phyloP scores from a whole-genome alignment of 805 yeast species.

The Brettanomyces nanus region DNA sequence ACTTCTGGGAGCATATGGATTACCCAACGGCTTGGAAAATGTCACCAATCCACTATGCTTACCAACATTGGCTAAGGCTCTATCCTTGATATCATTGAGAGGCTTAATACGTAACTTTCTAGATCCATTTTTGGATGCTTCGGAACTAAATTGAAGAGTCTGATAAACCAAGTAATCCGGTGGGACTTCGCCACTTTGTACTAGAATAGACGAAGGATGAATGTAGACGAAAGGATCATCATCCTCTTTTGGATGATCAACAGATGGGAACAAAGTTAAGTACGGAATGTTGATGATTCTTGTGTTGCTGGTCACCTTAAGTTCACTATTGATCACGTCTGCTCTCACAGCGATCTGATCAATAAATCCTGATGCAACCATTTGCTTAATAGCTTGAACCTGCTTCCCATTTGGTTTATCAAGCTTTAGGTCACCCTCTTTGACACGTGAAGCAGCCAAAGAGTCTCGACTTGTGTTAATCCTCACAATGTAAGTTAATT shows the following conservation, averaged over 20 bases:
- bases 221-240: conserved; percentile 58
- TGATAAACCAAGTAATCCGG: conserved; percentile 75
- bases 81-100: conserved; percentile 65
- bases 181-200: conserved; percentile 56
- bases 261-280: conserved; percentile 41
- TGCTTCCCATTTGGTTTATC: conserved; percentile 64
- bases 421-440: conserved; percentile 39
- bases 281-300: conserved; percentile 58
- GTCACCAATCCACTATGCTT: conserved; percentile 64
- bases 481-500: conserved; percentile 67
- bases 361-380: conserved; percentile 85
- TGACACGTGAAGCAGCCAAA: conserved; percentile 38
- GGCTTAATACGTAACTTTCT: conserved; percentile 60
- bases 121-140: conserved; percentile 29
- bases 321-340: conserved; percentile 60
- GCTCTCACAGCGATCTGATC: conserved; percentile 87
- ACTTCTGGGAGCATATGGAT: conserved; percentile 77
- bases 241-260: conserved; percentile 22
- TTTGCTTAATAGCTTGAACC: conserved; percentile 75
- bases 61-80: conserved; percentile 71
- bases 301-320: conserved; percentile 48
- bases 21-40: conserved; percentile 87
- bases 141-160: conserved; percentile 49
- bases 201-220: conserved; percentile 69
- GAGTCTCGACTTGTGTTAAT: conserved; percentile 52